phyloP scores from a whole-genome alignment of 768 basidiomycete genomes.

The Panellus pusillus region DNA sequence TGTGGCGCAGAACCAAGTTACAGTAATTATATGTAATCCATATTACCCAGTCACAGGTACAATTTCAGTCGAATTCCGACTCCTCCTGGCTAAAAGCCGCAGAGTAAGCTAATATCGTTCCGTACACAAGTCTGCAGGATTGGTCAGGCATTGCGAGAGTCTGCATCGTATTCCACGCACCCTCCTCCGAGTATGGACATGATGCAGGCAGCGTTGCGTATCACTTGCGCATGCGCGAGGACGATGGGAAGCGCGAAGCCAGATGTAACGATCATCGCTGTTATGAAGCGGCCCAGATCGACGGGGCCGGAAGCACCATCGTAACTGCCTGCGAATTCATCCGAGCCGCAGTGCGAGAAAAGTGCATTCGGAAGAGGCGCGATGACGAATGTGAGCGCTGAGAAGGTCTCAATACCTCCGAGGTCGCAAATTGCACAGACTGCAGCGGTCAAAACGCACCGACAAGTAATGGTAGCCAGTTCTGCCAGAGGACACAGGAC shows the following conservation, averaged over 20 bases:
- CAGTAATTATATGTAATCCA: constrained; percentile 17
- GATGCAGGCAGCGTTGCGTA: constrained; percentile 77
- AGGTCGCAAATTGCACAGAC: neutral
- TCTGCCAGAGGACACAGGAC: constrained; percentile 92
- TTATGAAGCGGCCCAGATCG: constrained; percentile 95
- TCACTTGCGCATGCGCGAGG: constrained; percentile 88
- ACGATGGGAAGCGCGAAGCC: constrained; percentile 93
- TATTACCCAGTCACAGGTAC: constrained; percentile 2
- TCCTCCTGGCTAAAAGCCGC: constrained; percentile 80
- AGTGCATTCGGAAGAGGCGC: constrained; percentile 95
- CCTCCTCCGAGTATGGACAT: constrained; percentile 97
- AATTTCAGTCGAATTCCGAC: constrained; percentile 71
- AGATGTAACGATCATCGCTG: constrained; percentile 84
- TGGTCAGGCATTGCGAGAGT: neutral
- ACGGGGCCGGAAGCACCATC: constrained; percentile 57
- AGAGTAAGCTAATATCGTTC: constrained; percentile 86
- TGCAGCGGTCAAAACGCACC: constrained; percentile 53
- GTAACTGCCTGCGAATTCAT: constrained; percentile 83
- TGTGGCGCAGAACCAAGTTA: constrained; percentile 17
- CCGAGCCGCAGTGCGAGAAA: constrained; percentile 88
- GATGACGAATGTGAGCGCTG: constrained; percentile 91
- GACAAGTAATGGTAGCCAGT: constrained; percentile 96
- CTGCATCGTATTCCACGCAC: constrained; percentile 41
- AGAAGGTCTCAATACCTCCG: constrained; percentile 2
- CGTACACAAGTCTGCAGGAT: constrained; percentile 70